phyloP scores from a whole-genome alignment of 2,329 filamentous ascomycete genomes.

The Neofusicoccum cordaticola region DNA sequence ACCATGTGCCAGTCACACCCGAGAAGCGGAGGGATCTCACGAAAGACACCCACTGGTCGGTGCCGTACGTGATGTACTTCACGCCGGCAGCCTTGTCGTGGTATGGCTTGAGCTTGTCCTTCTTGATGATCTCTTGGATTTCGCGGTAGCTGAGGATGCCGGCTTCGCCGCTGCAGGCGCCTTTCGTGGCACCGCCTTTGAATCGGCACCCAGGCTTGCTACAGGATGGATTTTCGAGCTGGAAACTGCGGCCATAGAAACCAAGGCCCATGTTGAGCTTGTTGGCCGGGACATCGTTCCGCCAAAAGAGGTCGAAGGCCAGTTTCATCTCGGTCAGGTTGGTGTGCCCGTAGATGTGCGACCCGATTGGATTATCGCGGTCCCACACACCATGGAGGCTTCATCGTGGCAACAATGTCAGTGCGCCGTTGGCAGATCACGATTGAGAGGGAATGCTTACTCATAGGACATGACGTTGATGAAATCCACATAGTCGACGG shows the following conservation, averaged over 20 bases:
- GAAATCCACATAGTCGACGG: constrained; percentile 34
- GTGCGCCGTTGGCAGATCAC: no score
- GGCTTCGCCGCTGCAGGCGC: constrained; percentile 27
- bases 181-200: constrained; percentile 23
- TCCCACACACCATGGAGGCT: constrained; percentile 40
- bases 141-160: constrained; percentile 38
- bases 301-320: constrained; percentile 47
- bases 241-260: constrained; percentile 46
- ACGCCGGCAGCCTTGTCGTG: constrained; percentile 30
- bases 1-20: no score
- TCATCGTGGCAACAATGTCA: no score
- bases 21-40: background rate
- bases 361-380: constrained; percentile 28
- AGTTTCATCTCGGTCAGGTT: constrained; percentile 49
- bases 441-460: background rate
- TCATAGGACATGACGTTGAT: constrained; percentile 47
- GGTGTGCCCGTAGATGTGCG: constrained; percentile 40
- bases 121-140: constrained; percentile 31
- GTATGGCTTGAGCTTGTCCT: constrained; percentile 25
- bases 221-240: constrained; percentile 22
- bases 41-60: constrained; percentile 38
- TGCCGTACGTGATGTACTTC: constrained; percentile 33
- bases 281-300: constrained; percentile 39
- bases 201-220: constrained; percentile 24
- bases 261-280: constrained; percentile 47